phyloP scores from a whole-genome alignment of 495 filamentous ascomycete species.

The Talaromyces adpressus region DNA sequence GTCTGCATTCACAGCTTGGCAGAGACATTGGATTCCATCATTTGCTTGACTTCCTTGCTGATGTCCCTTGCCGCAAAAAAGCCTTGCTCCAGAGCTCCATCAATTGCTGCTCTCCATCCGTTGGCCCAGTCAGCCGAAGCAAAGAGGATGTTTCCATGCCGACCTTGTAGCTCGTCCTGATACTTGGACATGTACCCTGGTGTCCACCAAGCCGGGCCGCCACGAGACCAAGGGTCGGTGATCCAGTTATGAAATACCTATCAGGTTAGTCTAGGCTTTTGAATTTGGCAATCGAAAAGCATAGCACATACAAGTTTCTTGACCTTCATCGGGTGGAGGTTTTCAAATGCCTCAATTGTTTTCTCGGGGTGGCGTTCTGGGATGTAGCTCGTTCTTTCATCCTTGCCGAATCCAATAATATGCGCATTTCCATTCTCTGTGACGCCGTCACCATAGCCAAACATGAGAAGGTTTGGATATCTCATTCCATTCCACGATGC shows the following conservation, averaged over 20 bases:
- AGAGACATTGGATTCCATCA: background rate
- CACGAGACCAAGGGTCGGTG: conserved; percentile 20
- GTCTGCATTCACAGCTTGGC: background rate
- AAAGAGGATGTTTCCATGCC: conserved; percentile 20
- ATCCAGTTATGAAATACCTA: conserved; percentile 25
- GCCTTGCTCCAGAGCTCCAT: conserved; percentile 25
- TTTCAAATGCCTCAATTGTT: conserved; percentile 2
- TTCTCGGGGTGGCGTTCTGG: conserved; percentile 12
- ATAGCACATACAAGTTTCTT: conserved; percentile 12
- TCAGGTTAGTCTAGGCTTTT: background rate
- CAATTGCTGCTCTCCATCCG: conserved; percentile 25
- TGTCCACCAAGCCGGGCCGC: conserved; percentile 17
- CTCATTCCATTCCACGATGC: conserved; percentile 17
- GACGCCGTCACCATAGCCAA: conserved; percentile 14
- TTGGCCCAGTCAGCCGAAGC: conserved; percentile 24
- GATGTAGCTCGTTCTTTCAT: conserved; percentile 4
- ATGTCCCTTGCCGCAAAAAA: conserved; percentile 5
- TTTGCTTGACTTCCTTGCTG: background rate
- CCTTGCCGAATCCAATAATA: conserved; percentile 19
- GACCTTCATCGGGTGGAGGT: conserved; percentile 7
- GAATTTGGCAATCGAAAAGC: conserved; percentile 8
- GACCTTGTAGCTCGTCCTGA: conserved; percentile 15
- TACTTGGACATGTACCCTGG: conserved; percentile 14
- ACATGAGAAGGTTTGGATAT: conserved; percentile 11
- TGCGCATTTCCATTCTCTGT: conserved; percentile 19